Evolutionary conservation across 495 filamentous ascomycete genomes (phyloP).

Genomic region (Trichoderma virens): DNA sequence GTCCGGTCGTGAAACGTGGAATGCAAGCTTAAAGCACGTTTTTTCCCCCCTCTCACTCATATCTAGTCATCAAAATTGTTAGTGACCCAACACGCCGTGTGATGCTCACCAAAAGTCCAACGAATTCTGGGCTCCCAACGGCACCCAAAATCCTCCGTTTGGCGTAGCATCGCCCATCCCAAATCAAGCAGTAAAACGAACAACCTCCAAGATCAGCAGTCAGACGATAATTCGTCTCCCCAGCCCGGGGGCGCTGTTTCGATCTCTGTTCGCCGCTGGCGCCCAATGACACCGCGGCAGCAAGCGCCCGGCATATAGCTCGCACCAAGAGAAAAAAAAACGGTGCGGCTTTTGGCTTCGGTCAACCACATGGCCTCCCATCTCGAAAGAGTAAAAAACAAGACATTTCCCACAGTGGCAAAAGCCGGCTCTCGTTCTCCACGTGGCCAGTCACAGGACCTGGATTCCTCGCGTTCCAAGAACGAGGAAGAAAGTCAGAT

Average conservation of each 20-base stretch:
- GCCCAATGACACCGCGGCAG: not conserved
- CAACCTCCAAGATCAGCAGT: not conserved
- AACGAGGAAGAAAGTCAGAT: not conserved
- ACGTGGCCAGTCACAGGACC: conserved; percentile 7
- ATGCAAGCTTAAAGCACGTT: too few species aligned
- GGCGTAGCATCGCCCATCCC: not conserved
- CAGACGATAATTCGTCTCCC: not conserved
- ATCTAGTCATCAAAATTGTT: too few species aligned
- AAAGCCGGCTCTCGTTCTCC: not conserved
- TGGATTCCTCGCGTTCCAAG: not conserved
- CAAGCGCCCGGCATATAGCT: not conserved
- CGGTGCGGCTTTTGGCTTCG: not conserved
- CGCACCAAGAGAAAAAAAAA: not conserved
- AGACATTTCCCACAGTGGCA: not conserved
- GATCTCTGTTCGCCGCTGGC: not conserved
- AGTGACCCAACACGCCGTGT: too few species aligned
- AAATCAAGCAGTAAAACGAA: not conserved
- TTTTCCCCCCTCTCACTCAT: too few species aligned
- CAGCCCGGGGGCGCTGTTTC: too few species aligned
- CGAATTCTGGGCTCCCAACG: too few species aligned
- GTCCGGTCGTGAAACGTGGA: too few species aligned
- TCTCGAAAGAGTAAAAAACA: not conserved
- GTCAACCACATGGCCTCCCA: too few species aligned
- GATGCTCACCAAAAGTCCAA: too few species aligned
- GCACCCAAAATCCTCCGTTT: not conserved